Conservation (phyloP, 306 rosid genomes). For the Heteromeles arbutifolia region DNA sequence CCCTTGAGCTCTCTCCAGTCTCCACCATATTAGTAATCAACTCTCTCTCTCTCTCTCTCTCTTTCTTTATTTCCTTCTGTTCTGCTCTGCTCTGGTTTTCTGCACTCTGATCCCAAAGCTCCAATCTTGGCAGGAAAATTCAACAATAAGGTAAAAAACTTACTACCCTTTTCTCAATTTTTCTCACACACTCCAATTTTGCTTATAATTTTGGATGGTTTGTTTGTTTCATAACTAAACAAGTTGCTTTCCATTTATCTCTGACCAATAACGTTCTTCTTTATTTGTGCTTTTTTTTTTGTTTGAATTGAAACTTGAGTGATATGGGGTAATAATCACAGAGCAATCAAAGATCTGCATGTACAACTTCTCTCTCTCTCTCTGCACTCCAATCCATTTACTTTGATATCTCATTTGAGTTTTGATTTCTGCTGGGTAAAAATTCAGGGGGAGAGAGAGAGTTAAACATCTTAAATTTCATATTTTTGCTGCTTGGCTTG, state of each 20-base stretch:
- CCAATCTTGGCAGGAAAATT: not conserved
- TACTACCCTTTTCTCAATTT: not conserved
- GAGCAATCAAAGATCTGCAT: not conserved
- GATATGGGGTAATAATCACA: not conserved
- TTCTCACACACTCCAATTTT: not conserved
- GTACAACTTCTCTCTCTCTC: not conserved
- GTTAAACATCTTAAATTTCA: not conserved
- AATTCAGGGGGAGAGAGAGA: not conserved
- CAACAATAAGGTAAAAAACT: constrained; percentile 17
- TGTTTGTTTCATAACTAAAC: not conserved
- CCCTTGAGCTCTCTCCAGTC: not conserved
- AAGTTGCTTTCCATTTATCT: not conserved
- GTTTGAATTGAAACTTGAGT: not conserved
- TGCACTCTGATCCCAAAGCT: constrained; percentile 8
- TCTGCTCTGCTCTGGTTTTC: not conserved
- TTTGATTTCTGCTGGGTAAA: not conserved
- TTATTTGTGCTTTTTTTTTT: not conserved
- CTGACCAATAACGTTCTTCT: not conserved
- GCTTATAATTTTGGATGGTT: not conserved
- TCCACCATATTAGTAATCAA: not conserved
- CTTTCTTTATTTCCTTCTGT: not conserved
- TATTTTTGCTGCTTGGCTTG: not conserved
- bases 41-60: not conserved
- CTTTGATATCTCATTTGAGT: not conserved
- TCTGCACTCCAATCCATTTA: not conserved